Evolutionary conservation across 805 yeast genomes (phyloP).

Genomic region (Sugiyamaella mastotermitis): DNA sequence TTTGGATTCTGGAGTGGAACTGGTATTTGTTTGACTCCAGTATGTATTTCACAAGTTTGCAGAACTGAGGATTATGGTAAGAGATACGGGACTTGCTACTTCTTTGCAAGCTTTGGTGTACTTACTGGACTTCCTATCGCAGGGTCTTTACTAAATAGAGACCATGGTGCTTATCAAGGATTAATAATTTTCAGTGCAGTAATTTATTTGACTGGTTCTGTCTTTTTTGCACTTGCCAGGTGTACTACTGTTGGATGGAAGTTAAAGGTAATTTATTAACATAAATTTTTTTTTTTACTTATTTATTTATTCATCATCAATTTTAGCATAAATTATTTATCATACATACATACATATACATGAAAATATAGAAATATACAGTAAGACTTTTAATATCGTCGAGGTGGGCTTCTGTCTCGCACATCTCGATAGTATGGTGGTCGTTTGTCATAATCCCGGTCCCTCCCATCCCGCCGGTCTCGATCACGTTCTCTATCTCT

Average conservation of each 20-base stretch:
- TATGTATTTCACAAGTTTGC: conserved; percentile 63
- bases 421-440: too few relatives aligned
- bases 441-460: too few relatives aligned
- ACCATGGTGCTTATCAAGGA: conserved; percentile 27
- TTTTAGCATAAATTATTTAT: background rate
- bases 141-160: conserved; percentile 24
- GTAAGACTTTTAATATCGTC: background rate
- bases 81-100: conserved; percentile 61
- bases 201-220: conserved; percentile 25
- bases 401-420: background rate
- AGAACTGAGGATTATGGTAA: conserved; percentile 60
- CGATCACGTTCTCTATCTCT: background rate
- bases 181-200: conserved; percentile 29
- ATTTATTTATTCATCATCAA: background rate
- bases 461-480: conserved; percentile 1
- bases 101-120: conserved; percentile 33
- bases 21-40: conserved; percentile 59
- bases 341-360: too few relatives aligned
- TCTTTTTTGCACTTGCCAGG: conserved; percentile 23
- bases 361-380: background rate
- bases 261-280: conserved; percentile 15
- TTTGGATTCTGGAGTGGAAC: conserved; percentile 60
- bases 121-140: conserved; percentile 35
- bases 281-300: background rate
- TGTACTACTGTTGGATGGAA: conserved; percentile 24